These are phyloP conservation scores for Capsicum baccatum DNA, from an alignment of 257 asterid genomes.

Conservation along the genomic window DNA sequence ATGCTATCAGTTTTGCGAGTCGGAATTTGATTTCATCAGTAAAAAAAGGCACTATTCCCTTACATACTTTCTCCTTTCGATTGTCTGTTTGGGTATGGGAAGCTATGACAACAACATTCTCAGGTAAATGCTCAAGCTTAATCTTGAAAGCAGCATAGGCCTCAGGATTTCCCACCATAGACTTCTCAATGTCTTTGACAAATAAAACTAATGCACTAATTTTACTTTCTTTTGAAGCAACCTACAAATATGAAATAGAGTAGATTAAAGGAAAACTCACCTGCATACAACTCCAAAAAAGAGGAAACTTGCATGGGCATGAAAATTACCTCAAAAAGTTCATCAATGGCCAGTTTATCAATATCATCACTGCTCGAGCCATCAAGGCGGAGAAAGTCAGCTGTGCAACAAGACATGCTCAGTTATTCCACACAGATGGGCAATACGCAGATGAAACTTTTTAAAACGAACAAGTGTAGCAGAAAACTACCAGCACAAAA, in stretches of 20 bases:
- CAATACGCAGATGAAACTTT: neutral
- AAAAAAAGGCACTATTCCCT: constrained; percentile 28
- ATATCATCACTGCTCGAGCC: constrained; percentile 67
- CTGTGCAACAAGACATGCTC: constrained; percentile 47
- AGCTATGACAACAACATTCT: constrained; percentile 75
- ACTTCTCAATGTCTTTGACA: constrained; percentile 87
- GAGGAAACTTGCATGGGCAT: neutral
- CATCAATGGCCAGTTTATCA: constrained; percentile 73
- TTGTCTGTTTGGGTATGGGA: constrained; percentile 85
- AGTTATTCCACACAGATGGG: neutral
- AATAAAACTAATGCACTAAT: constrained; percentile 63
- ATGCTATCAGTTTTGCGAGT: neutral
- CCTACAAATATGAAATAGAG: constrained; percentile 49
- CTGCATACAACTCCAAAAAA: constrained; percentile 50
- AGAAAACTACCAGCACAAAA: constrained; percentile 74
- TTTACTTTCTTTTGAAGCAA: constrained; percentile 74
- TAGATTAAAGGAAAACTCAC: constrained; percentile 17
- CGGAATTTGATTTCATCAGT: neutral
- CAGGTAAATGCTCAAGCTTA: constrained; percentile 80
- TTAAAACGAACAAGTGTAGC: neutral
- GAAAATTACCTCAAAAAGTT: constrained; percentile 78
- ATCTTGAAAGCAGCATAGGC: constrained; percentile 68
- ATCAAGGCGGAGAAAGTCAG: constrained; percentile 79
- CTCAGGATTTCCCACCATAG: constrained; percentile 73
- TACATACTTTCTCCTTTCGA: constrained; percentile 90